These are phyloP conservation scores for Neofusicoccum kwambonambiense DNA, from an alignment of 2,329 filamentous ascomycete species.

Conservation along the genomic window DNA sequence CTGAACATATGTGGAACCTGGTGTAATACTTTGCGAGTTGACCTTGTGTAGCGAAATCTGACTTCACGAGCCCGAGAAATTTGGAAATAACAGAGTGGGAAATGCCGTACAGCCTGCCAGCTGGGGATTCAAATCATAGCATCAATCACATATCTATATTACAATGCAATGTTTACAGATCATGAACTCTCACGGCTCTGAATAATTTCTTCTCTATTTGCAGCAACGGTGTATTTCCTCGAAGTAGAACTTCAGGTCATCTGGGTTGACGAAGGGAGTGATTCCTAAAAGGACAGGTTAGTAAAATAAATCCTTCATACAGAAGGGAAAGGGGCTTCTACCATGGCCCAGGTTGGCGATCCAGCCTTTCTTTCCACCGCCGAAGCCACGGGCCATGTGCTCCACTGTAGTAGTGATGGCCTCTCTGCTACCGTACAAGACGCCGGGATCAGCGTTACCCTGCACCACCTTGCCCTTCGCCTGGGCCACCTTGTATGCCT, in stretches of 20 bases:
- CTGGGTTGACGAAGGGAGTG: constrained; percentile 90
- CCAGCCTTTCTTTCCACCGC: constrained; percentile 83
- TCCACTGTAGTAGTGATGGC: constrained; percentile 81
- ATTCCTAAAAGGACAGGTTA: constrained; percentile 59
- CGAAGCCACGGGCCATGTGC: constrained; percentile 84
- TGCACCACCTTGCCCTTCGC: constrained; percentile 77
- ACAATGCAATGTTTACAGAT: too few relatives aligned
- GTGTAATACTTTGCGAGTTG: too few relatives aligned
- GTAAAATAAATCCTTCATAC: too few relatives aligned
- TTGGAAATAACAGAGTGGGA: too few relatives aligned
- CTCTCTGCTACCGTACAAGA: constrained; percentile 80
- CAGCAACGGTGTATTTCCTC: constrained; percentile 71
- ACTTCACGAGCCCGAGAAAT: too few relatives aligned
- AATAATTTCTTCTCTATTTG: constrained; percentile 1
- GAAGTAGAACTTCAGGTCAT: constrained; percentile 91
- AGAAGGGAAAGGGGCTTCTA: constrained; percentile 35
- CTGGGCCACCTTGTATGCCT: constrained; percentile 74
- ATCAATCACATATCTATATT: too few relatives aligned
- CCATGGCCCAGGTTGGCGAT: constrained; percentile 96
- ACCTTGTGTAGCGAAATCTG: too few relatives aligned
- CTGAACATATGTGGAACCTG: too few relatives aligned
- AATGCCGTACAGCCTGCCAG: too few relatives aligned
- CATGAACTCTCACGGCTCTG: too few relatives aligned
- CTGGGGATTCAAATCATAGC: too few relatives aligned
- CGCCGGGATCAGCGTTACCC: constrained; percentile 92